Conservation (phyloP, 1,284 basidiomycete species). For the Phenoliferia sp. region DNA sequence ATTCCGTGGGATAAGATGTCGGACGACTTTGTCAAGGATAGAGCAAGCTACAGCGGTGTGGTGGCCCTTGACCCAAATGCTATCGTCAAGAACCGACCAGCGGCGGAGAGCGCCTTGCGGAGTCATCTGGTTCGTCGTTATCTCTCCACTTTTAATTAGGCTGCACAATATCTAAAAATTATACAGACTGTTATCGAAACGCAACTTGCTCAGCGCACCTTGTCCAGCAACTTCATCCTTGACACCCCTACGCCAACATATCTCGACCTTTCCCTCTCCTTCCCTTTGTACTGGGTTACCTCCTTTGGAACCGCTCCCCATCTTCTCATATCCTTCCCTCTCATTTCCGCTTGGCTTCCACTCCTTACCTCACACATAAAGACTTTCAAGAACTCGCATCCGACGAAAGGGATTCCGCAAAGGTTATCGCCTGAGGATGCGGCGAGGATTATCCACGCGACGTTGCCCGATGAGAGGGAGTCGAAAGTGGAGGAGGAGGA, state of each 20-base stretch:
- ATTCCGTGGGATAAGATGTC: slow-evolving; percentile 18
- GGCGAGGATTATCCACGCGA: not conserved
- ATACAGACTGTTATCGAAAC: slow-evolving; percentile 7
- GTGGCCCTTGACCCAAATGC: not conserved
- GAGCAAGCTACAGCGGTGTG: slow-evolving; percentile 2
- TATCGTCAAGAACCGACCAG: slow-evolving; percentile 1
- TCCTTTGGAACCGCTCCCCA: slow-evolving; percentile 6
- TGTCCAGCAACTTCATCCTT: slow-evolving; percentile 7
- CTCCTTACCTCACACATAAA: not conserved
- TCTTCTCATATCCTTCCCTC: slow-evolving; percentile 3
- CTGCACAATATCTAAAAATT: not conserved
- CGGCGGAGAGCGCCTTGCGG: not conserved
- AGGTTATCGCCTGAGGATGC: not conserved
- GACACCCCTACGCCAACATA: slow-evolving; percentile 12
- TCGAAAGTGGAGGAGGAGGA: not conserved
- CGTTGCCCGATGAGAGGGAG: not conserved
- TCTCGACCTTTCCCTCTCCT: slow-evolving; percentile 21
- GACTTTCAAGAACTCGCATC: not conserved
- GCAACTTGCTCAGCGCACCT: not conserved
- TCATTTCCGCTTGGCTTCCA: not conserved
- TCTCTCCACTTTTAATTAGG: not conserved
- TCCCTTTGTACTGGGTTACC: slow-evolving; percentile 16
- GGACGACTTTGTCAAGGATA: slow-evolving; percentile 19
- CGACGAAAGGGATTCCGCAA: not conserved
- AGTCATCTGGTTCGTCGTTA: not conserved